Percentiles rank a stretch among this genome's conserved stretches.
Conservation (phyloP, 2,329 filamentous ascomycete genomes). For the Zymoseptoria brevis region DNA sequence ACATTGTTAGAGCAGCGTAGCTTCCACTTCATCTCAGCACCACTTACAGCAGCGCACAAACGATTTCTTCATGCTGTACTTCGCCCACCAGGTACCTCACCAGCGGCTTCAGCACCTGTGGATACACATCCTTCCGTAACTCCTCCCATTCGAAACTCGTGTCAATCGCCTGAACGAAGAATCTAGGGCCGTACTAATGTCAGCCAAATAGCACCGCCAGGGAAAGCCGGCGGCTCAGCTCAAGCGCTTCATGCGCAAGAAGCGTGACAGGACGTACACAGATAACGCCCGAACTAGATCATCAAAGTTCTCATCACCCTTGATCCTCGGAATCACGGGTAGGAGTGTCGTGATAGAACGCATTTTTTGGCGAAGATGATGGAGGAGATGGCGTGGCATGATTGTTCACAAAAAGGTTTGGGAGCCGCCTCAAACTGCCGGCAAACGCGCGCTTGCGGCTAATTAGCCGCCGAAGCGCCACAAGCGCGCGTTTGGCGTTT, state of each 20-base stretch:
- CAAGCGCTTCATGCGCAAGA: not conserved
- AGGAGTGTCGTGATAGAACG: not conserved
- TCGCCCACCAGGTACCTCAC: slow-evolving; percentile 56
- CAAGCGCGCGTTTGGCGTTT: no score
- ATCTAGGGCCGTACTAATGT: slow-evolving; percentile 36
- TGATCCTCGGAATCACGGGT: slow-evolving; percentile 37
- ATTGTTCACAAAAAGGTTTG: not conserved
- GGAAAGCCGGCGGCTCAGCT: slow-evolving; percentile 1
- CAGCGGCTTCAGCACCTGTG: slow-evolving; percentile 49
- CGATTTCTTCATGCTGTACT: slow-evolving; percentile 61
- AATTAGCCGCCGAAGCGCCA: not conserved
- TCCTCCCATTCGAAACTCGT: slow-evolving; percentile 66
- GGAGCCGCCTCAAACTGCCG: not conserved
- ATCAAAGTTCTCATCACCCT: slow-evolving; percentile 52
- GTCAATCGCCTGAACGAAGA: slow-evolving; percentile 54
- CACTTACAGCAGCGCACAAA: slow-evolving; percentile 61
- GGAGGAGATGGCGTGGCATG: not conserved
- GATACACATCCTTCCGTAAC: slow-evolving; percentile 58
- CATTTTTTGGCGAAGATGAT: not conserved
- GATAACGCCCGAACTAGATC: slow-evolving; percentile 61
- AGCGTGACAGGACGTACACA: slow-evolving; percentile 36
- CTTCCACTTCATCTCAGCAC: not conserved
- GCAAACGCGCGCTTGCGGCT: not conserved
- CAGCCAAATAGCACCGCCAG: slow-evolving; percentile 6
- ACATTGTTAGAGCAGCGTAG: not conserved